phyloP scores from a whole-genome alignment of 208 protist species.

The Herpetomonas samuelpessoai region DNA sequence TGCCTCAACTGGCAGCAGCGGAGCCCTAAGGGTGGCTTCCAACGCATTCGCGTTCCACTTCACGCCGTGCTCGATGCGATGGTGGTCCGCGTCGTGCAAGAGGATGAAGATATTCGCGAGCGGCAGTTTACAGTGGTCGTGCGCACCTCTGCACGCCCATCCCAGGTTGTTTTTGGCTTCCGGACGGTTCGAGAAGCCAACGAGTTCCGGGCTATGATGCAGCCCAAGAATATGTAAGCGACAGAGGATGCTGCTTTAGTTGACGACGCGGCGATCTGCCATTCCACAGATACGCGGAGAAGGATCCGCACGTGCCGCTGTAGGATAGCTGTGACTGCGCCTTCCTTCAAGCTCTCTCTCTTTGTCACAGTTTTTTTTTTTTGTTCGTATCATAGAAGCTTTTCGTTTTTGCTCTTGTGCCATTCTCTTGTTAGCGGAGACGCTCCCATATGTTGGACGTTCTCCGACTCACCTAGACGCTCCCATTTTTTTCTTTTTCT shows the following conservation, averaged over 20 bases:
- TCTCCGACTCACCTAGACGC: neutral
- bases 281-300: no score
- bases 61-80: conserved; percentile 40
- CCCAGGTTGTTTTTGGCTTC: conserved; percentile 85
- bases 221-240: conserved; percentile 2
- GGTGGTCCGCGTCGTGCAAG: conserved; percentile 35
- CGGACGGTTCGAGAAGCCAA: conserved; percentile 45
- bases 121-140: conserved; percentile 55
- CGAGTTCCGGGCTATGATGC: conserved; percentile 36
- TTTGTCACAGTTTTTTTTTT: no score
- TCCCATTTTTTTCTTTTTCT: conserved; percentile 9
- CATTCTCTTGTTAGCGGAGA: neutral
- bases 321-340: no score
- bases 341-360: no score
- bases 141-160: conserved; percentile 61
- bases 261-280: no score
- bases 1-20: conserved; percentile 69
- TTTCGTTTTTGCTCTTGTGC: no score
- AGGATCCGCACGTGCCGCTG: no score
- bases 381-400: no score
- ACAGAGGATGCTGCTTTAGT: conserved; percentile 8
- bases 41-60: conserved; percentile 56
- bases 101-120: conserved; percentile 46
- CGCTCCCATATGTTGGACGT: neutral
- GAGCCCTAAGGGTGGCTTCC: conserved; percentile 65